These are phyloP conservation scores for Cladosporium cucumerinum DNA, from an alignment of 2,329 filamentous ascomycete species.

Conservation along the genomic window DNA sequence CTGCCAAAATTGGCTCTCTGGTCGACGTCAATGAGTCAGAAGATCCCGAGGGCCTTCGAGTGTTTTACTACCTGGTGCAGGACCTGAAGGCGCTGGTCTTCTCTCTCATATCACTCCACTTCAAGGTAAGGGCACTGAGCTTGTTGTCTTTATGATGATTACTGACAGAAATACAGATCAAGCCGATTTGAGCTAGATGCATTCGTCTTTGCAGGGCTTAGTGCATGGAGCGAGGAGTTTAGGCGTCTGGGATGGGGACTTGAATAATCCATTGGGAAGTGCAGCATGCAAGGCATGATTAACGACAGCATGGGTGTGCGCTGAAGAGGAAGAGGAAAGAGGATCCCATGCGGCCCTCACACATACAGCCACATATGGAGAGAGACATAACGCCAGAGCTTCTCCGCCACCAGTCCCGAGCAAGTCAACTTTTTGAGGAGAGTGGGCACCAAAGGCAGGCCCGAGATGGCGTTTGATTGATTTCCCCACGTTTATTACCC, in stretches of 20 bases:
- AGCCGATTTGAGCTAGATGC: constrained; percentile 27
- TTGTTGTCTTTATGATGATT: neutral
- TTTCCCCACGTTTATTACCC: constrained; percentile 11
- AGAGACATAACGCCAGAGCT: neutral
- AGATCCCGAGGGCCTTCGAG: constrained; percentile 90
- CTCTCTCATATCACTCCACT: constrained; percentile 92
- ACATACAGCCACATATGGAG: neutral
- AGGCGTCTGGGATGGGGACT: constrained; percentile 2
- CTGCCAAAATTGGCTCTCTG: constrained; percentile 94
- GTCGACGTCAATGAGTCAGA: constrained; percentile 95
- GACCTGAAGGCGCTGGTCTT: constrained; percentile 96
- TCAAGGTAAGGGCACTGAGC: constrained; percentile 62
- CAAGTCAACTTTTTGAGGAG: neutral
- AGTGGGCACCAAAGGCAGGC: neutral
- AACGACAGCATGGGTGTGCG: neutral
- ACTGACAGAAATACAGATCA: constrained; percentile 26
- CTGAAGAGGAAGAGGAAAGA: too few species aligned
- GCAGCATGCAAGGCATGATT: neutral
- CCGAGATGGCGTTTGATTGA: neutral
- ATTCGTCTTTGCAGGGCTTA: neutral
- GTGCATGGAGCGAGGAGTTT: constrained; percentile 12
- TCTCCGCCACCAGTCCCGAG: neutral
- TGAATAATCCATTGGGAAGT: constrained; percentile 1
- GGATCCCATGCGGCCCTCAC: too few species aligned
- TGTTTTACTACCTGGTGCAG: constrained; percentile 98